Evolutionary conservation across 2,329 filamentous ascomycete species (phyloP).

Genomic region (Botryotinia calthae): DNA sequence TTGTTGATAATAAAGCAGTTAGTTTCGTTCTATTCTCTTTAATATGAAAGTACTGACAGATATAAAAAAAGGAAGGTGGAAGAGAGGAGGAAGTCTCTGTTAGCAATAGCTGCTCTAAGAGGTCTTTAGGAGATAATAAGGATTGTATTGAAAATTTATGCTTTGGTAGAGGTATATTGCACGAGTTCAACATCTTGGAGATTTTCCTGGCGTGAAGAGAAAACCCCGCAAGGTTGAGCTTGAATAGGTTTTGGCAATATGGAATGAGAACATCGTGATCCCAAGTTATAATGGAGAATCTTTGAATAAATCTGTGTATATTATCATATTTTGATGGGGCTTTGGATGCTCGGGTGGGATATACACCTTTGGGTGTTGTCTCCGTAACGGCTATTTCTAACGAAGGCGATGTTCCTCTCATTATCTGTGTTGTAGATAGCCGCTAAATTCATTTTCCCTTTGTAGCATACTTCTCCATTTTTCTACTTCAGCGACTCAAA

Average conservation of each 20-base stretch:
- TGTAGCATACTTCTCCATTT: neutral
- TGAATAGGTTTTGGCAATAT: neutral
- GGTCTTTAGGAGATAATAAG: neutral
- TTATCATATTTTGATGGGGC: neutral
- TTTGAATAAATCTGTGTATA: neutral
- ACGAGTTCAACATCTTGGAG: neutral
- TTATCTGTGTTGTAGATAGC: neutral
- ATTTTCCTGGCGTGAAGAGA: neutral
- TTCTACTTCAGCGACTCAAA: neutral
- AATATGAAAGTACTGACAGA: neutral
- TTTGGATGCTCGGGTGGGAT: neutral
- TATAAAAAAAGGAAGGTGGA: too few species aligned
- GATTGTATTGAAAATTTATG: neutral
- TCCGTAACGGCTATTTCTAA: neutral
- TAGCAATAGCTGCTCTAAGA: neutral
- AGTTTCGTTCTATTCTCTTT: neutral
- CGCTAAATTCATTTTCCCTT: neutral
- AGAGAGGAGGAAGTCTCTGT: neutral
- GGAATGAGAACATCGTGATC: neutral
- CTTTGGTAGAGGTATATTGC: neutral
- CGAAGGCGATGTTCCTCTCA: neutral
- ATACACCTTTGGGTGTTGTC: neutral
- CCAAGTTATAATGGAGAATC: neutral
- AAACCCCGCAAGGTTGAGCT: too few species aligned
- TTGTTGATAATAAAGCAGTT: neutral